Evolutionary conservation across 805 yeast genomes (phyloP).

Genomic region (Peterozyma xylosa): DNA sequence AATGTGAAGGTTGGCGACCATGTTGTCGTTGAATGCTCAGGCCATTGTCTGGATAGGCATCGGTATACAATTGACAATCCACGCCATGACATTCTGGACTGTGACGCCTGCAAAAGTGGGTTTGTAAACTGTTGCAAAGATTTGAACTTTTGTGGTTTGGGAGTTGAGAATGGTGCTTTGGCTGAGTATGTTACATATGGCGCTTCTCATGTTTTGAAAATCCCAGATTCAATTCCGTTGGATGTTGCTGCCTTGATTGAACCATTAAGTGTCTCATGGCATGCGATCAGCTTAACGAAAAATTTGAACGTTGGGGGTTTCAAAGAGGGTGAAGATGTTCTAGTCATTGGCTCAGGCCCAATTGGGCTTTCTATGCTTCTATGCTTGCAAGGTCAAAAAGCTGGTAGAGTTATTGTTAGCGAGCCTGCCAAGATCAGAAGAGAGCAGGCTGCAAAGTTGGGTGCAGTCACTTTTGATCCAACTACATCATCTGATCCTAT

Average conservation of each 20-base stretch:
- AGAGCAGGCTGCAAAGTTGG: slow-evolving; percentile 43
- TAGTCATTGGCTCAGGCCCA: slow-evolving; percentile 57
- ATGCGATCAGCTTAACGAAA: slow-evolving; percentile 26
- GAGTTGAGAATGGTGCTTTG: slow-evolving; percentile 40
- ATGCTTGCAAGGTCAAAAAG: slow-evolving; percentile 41
- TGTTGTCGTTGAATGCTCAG: slow-evolving; percentile 58
- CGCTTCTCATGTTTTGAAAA: slow-evolving; percentile 24
- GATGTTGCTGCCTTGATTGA: slow-evolving; percentile 43
- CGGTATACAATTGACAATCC: slow-evolving; percentile 13
- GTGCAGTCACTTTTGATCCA: slow-evolving; percentile 47
- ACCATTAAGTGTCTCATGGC: slow-evolving; percentile 56
- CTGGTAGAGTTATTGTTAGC: slow-evolving; percentile 44
- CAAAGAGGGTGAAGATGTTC: slow-evolving; percentile 35
- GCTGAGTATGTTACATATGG: slow-evolving; percentile 31
- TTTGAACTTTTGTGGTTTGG: slow-evolving; percentile 39
- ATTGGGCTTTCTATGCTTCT: slow-evolving; percentile 54
- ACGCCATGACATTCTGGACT: slow-evolving; percentile 17
- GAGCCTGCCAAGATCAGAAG: slow-evolving; percentile 60
- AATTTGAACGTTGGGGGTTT: slow-evolving; percentile 15
- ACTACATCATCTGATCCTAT: slow-evolving; percentile 23
- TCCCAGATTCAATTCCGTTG: slow-evolving; percentile 22
- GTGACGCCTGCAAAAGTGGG: slow-evolving; percentile 36
- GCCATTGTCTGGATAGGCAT: slow-evolving; percentile 31
- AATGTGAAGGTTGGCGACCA: slow-evolving; percentile 42
- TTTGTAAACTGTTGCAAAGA: slow-evolving; percentile 36